A percentile compares a stretch with the other conserved stretches of the same genome.
Evolutionary conservation across 1,284 basidiomycete species (phyloP).

Genomic region (Cystobasidium pallidum): DNA sequence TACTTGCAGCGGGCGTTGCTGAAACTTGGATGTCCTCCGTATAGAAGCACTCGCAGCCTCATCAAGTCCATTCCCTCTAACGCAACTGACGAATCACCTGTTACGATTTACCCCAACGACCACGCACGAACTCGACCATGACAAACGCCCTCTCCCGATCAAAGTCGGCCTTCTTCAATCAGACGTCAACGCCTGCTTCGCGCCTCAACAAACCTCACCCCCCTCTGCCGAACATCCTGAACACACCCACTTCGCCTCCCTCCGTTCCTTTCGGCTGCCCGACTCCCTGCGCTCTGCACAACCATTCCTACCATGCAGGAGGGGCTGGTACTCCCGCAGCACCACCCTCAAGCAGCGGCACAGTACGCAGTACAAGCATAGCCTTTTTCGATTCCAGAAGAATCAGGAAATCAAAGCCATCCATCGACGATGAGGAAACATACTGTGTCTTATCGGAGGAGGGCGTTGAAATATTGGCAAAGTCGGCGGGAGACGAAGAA

Average conservation of each 20-base stretch:
- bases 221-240: conserved; percentile 13
- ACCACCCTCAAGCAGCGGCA: conserved; percentile 12
- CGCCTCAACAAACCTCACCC: conserved; percentile 15
- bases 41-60: too few species aligned
- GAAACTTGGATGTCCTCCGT: too few species aligned
- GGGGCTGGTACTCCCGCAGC: neutral
- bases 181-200: conserved; percentile 9
- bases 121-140: neutral
- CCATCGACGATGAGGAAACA: conserved; percentile 31
- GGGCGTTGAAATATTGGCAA: conserved; percentile 31
- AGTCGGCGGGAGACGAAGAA: neutral
- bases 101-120: too few species aligned
- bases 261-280: conserved; percentile 1
- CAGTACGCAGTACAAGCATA: conserved; percentile 13
- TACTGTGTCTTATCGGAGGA: conserved; percentile 37
- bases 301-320: conserved; percentile 19
- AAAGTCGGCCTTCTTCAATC: conserved; percentile 33
- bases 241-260: conserved; percentile 21
- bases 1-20: too few species aligned
- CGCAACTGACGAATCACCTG: neutral
- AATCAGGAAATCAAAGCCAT: conserved; percentile 15
- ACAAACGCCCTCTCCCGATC: conserved; percentile 12
- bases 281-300: conserved; percentile 7
- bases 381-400: conserved; percentile 24
- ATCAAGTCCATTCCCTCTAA: too few species aligned